Percentiles rank a stretch among this genome's conserved stretches.
Conservation (phyloP, 2,329 filamentous ascomycete species). For the Westerdykella aurantiaca region DNA sequence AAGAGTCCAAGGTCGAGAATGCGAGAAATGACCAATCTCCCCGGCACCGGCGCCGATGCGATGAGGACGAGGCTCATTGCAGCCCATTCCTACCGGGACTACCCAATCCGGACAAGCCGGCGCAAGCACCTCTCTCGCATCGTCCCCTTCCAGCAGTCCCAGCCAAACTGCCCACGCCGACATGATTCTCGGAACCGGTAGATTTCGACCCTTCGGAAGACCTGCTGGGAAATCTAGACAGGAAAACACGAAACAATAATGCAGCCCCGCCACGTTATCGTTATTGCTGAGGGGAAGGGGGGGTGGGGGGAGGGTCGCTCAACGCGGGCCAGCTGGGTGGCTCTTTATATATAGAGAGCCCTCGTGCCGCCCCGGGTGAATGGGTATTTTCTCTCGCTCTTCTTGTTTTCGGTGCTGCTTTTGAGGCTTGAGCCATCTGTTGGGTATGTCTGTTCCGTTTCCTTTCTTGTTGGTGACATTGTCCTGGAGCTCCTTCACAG, state of each 20-base stretch:
- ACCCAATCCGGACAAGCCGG: background rate
- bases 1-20: too few relatives aligned
- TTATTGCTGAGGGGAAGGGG: background rate
- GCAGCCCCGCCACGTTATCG: slow-evolving; percentile 3
- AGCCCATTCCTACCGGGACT: background rate
- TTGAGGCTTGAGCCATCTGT: too few relatives aligned
- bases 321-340: slow-evolving; percentile 17
- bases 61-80: background rate
- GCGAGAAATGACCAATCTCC: too few relatives aligned
- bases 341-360: slow-evolving; percentile 16
- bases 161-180: background rate
- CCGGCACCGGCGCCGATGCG: background rate
- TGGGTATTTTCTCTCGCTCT: background rate
- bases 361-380: slow-evolving; percentile 7
- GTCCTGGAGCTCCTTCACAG: background rate
- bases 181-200: background rate
- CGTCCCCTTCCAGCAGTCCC: background rate
- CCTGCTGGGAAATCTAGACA: background rate
- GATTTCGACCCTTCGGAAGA: background rate
- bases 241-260: background rate
- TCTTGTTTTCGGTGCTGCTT: background rate
- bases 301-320: slow-evolving; percentile 13
- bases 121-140: background rate
- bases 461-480: background rate
- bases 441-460: slow-evolving; percentile 1